Base-by-base conservation (phyloP, 2,329 filamentous ascomycete species). In the Samsoniella hepiali region DNA sequence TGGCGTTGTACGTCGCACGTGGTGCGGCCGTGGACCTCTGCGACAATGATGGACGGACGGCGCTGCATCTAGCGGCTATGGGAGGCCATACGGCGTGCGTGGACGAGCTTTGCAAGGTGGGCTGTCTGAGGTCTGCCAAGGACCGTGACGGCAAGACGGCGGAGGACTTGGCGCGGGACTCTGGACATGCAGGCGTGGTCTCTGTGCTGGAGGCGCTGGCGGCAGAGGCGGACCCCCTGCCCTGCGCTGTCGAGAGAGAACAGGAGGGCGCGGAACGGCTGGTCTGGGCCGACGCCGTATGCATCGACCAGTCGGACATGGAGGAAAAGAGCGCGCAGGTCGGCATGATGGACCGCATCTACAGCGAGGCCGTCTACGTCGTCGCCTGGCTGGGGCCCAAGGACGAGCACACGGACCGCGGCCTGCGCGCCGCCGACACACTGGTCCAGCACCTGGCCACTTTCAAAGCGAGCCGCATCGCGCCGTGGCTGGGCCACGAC, bases 251-350 rank as follows among this genome's bases (percentile, higher is more conserved):
- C 8, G 59, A 45, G 22, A 40, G 34, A n/a, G 51, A 36, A 9
- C 17, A 22, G 29, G 40, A 36, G 29, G 40, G 55, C 9, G 55
- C 55, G 7, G 55, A 67, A 17, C 58, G 58, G 13, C 49, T 69
- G 36, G 56, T 74, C 13, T 74, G 72, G 72, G 69, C 69, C 0
- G 72, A 74, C 38, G 71, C 72, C 0, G 66, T 73, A 2, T 74
- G 72, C 62, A 73, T 73, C 53, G 69, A 73, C 58, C 70, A 73
- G 64, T 22, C 38, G 5, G 67, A 73, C n/a, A 34, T 67, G 0
- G 61, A 61, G 0, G 72, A 74, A 58, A 71, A 72, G 58, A 69
- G 68, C 57, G 11, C 32, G 0, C 72, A 74, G 58, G 72, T 73
- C 5, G 65, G 53, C 22, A 67, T 72, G 56, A 73, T 73, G 72